Percentiles rank a stretch among this genome's conserved stretches.
Conservation (phyloP, 345 rosid genomes). For the Hypericum androsaemum region DNA sequence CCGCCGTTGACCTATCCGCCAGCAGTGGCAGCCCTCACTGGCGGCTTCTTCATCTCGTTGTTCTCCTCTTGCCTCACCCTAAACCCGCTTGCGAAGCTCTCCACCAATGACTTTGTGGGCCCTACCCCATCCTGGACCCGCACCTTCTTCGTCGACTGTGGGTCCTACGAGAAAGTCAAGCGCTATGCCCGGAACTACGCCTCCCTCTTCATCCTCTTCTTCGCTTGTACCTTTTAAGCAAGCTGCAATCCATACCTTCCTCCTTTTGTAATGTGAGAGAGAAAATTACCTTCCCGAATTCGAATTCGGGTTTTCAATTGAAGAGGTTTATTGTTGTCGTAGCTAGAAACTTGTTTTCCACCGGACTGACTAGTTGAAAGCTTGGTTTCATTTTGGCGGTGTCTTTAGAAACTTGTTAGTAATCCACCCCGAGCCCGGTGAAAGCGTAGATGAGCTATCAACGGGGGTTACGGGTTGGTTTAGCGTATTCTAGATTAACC, state of each 20-base stretch:
- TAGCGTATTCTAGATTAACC: neutral
- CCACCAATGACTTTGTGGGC: slow-evolving; percentile 66
- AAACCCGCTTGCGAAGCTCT: slow-evolving; percentile 82
- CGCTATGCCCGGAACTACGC: slow-evolving; percentile 85
- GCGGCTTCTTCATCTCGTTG: slow-evolving; percentile 34
- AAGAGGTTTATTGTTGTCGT: no score
- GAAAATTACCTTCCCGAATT: neutral
- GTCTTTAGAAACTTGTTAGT: no score
- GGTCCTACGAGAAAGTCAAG: slow-evolving; percentile 79
- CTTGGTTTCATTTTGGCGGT: no score
- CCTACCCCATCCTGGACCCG: slow-evolving; percentile 76
- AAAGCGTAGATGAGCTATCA: no score
- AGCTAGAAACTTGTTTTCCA: no score
- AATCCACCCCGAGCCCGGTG: no score
- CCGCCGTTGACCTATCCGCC: slow-evolving; percentile 16
- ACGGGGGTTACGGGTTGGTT: no score
- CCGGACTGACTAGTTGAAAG: no score
- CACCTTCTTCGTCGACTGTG: slow-evolving; percentile 53
- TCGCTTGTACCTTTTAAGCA: slow-evolving; percentile 89
- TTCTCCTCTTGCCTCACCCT: slow-evolving; percentile 38
- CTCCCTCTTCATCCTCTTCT: slow-evolving; percentile 62
- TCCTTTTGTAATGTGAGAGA: neutral
- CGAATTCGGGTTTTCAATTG: neutral
- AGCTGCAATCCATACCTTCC: slow-evolving; percentile 5
- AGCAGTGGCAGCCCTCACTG: slow-evolving; percentile 24